phyloP scores from a whole-genome alignment of 208 protist species.

The Trypanosoma congolense region DNA sequence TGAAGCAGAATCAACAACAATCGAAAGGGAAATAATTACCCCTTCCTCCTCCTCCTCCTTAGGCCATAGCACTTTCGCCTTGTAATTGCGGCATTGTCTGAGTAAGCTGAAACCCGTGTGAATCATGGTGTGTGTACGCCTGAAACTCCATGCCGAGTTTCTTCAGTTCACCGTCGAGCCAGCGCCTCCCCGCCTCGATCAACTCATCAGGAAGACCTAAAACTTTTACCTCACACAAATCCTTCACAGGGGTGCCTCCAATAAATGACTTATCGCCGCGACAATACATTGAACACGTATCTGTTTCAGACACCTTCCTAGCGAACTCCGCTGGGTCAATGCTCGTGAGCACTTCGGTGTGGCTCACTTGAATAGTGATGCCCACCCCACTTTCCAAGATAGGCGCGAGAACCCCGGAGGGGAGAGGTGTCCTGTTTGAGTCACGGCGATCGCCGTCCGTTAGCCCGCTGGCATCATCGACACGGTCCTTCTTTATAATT shows the following conservation, averaged over 20 bases:
- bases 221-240: conserved; percentile 61
- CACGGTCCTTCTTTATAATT: neutral
- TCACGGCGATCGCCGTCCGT: neutral
- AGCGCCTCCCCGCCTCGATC: neutral
- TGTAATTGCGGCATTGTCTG: too few species aligned
- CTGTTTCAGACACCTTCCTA: neutral
- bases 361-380: neutral
- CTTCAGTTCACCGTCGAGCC: too few species aligned
- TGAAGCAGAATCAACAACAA: too few species aligned
- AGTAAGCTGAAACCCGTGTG: too few species aligned
- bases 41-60: too few species aligned
- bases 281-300: neutral
- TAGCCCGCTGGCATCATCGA: neutral
- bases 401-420: neutral
- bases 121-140: too few species aligned
- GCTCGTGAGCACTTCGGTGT: neutral
- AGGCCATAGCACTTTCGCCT: too few species aligned
- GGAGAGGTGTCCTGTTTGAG: neutral
- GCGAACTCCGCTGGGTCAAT: neutral
- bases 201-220: conserved; percentile 26
- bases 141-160: too few species aligned
- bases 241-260: conserved; percentile 19
- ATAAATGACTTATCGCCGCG: neutral
- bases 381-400: neutral
- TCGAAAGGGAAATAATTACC: too few species aligned